Conservation (phyloP, 1,284 basidiomycete genomes). For the Neolentinus lepideus region DNA sequence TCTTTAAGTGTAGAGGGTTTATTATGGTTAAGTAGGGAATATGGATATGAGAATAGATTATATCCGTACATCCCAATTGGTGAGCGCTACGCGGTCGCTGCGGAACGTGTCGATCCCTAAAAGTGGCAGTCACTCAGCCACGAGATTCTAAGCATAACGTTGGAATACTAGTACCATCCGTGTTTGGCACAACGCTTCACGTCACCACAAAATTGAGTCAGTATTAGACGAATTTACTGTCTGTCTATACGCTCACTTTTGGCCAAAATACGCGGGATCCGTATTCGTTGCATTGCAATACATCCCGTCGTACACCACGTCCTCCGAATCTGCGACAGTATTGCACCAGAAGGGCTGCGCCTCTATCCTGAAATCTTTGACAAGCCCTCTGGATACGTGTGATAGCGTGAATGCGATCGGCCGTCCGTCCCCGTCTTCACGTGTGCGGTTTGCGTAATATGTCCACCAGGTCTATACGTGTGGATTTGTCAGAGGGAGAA, state of each 20-base stretch:
- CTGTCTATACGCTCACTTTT: constrained; percentile 33
- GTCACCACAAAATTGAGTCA: too few species aligned
- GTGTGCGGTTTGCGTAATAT: constrained; percentile 34
- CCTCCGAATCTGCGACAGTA: constrained; percentile 43
- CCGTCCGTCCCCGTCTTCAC: constrained; percentile 50
- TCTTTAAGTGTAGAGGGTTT: too few species aligned
- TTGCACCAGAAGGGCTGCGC: constrained; percentile 65
- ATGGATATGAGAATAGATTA: too few species aligned
- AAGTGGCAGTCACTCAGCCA: constrained; percentile 2
- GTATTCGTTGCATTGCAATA: constrained; percentile 53
- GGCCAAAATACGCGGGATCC: constrained; percentile 39
- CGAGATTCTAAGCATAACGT: background rate
- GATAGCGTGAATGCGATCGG: constrained; percentile 55
- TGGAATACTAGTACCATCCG: constrained; percentile 34
- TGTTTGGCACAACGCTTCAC: constrained; percentile 53
- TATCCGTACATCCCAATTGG: constrained; percentile 41
- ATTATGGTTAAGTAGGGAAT: too few species aligned
- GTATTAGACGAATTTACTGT: background rate
- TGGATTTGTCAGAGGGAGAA: background rate
- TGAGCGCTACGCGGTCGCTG: constrained; percentile 41
- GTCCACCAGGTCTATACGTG: constrained; percentile 39
- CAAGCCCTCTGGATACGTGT: constrained; percentile 36
- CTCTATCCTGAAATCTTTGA: constrained; percentile 47
- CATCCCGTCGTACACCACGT: constrained; percentile 58
- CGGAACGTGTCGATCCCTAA: constrained; percentile 56